A percentile compares a stretch with the other conserved stretches of the same genome.
Conservation (phyloP, 768 basidiomycete species). For the Suillus subluteus region DNA sequence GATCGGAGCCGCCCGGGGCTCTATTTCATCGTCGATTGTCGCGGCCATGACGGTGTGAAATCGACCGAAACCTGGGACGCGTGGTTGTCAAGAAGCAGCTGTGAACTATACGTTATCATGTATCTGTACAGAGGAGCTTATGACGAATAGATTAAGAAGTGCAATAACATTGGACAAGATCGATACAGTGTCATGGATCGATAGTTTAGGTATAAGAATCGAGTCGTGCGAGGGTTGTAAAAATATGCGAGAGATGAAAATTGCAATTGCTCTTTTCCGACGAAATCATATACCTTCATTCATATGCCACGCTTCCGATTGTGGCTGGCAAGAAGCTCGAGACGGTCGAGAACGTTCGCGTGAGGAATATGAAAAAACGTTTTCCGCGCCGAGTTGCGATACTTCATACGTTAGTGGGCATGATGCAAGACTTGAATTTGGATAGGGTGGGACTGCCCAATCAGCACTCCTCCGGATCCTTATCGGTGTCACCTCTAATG, state of each 20-base stretch:
- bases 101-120: neutral
- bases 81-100: neutral
- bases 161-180: neutral
- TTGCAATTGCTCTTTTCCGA: neutral
- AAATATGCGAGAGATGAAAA: neutral
- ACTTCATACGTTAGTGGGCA: neutral
- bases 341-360: neutral
- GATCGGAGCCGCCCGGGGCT: neutral
- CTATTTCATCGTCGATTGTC: neutral
- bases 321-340: neutral
- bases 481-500: neutral
- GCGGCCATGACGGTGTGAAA: neutral
- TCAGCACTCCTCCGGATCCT: neutral
- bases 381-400: neutral
- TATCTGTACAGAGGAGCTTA: neutral
- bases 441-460: neutral
- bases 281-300: neutral
- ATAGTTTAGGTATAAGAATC: neutral
- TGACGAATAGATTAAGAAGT: neutral
- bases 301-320: neutral
- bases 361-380: neutral
- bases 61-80: neutral
- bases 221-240: neutral
- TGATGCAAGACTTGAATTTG: neutral
- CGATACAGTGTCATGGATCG: neutral